Evolutionary conservation across 108 stramenopile genomes (phyloP).

Genomic region (Aurantiochytrium sp.): DNA sequence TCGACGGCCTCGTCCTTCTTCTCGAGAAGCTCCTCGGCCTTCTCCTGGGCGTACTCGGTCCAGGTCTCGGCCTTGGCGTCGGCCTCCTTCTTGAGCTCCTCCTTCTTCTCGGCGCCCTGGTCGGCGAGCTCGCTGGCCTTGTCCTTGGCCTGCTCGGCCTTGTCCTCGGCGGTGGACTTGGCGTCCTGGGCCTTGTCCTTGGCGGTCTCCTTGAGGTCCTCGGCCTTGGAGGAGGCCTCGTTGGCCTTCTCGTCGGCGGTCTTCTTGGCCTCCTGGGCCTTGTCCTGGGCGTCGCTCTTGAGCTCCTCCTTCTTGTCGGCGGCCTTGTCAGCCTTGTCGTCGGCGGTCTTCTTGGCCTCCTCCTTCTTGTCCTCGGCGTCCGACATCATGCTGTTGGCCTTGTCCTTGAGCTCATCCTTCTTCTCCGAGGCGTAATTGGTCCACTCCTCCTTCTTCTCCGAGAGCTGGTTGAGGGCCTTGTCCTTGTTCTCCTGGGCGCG

Average conservation of each 20-base stretch:
- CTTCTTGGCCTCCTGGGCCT: background rate
- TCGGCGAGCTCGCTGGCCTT: background rate
- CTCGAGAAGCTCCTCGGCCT: background rate
- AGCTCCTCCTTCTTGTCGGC: background rate
- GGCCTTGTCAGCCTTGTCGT: background rate
- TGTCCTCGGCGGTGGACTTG: background rate
- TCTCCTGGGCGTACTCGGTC: background rate
- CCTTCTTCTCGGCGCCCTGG: background rate
- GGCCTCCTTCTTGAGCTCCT: background rate
- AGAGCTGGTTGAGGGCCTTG: background rate
- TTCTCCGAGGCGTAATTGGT: background rate
- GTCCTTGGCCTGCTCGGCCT: background rate
- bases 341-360: no score
- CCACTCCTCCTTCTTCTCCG: background rate
- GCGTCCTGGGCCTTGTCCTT: background rate
- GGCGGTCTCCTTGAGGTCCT: background rate
- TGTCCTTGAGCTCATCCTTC: background rate
- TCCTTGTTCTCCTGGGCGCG: background rate
- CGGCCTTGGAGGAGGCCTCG: background rate
- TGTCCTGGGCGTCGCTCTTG: background rate
- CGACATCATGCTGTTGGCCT: background rate
- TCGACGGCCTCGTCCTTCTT: constrained; percentile 9
- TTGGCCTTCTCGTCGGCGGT: background rate
- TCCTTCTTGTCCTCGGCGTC: background rate
- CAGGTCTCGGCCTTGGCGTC: background rate